These are phyloP conservation scores for Cercospora zeae-maydis DNA, from an alignment of 2,329 filamentous ascomycete genomes.

Conservation along the genomic window DNA sequence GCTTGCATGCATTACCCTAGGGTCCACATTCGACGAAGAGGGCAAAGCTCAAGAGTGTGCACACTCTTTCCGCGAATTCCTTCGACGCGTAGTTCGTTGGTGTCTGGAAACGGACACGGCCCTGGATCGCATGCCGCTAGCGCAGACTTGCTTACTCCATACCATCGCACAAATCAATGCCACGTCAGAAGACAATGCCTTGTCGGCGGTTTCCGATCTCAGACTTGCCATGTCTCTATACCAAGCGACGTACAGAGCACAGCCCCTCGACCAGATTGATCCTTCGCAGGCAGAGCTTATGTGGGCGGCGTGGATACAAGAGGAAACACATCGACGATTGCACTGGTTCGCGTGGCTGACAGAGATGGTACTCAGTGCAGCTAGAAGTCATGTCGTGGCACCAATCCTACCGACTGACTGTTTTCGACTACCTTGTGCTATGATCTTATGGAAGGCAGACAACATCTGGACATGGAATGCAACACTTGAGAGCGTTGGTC, in stretches of 20 bases:
- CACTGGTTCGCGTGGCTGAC: not conserved
- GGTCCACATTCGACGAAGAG: not conserved
- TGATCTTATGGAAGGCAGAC: not conserved
- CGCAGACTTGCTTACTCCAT: slow-evolving; percentile 9
- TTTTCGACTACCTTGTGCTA: not conserved
- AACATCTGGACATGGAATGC: not conserved
- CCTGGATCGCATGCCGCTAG: slow-evolving; percentile 4
- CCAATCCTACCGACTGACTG: not conserved
- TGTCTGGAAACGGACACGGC: not conserved
- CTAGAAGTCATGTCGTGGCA: not conserved
- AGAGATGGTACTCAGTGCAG: not conserved
- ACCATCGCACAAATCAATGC: slow-evolving; percentile 6
- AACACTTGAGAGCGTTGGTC: not conserved
- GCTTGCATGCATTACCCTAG: not conserved
- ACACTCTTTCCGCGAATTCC: not conserved
- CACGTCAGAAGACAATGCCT: not conserved
- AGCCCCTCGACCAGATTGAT: not conserved
- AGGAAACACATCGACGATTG: not conserved
- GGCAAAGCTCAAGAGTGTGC: not conserved
- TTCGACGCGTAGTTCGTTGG: not conserved
- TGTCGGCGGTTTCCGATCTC: not conserved
- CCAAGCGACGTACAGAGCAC: not conserved
- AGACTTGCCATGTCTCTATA: not conserved
- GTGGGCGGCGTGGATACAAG: not conserved
- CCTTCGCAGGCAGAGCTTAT: not conserved